phyloP scores from a whole-genome alignment of 2,329 filamentous ascomycete genomes.

The Periconia macrospinosa region DNA sequence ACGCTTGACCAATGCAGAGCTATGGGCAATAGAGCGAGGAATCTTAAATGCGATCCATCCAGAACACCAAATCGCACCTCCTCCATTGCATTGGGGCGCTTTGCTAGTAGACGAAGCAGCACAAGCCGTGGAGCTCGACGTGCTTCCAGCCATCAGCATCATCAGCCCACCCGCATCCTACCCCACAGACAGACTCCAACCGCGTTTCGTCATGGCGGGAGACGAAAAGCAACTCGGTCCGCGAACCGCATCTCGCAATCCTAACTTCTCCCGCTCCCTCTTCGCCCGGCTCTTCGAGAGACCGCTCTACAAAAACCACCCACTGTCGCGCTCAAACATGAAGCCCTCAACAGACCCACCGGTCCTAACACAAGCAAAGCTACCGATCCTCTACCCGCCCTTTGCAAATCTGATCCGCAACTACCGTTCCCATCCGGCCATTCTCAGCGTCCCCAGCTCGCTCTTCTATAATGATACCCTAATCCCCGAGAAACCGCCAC shows the following conservation, averaged over 20 bases:
- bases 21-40: slow-evolving; percentile 41
- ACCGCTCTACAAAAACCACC: slow-evolving; percentile 45
- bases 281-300: slow-evolving; percentile 47
- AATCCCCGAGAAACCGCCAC: slow-evolving; percentile 38
- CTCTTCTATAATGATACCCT: slow-evolving; percentile 51
- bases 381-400: slow-evolving; percentile 47
- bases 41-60: slow-evolving; percentile 36
- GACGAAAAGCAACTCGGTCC: slow-evolving; percentile 51
- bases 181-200: slow-evolving; percentile 22
- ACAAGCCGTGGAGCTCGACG: slow-evolving; percentile 49
- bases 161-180: slow-evolving; percentile 39
- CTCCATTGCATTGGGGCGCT: slow-evolving; percentile 46
- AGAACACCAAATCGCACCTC: slow-evolving; percentile 8
- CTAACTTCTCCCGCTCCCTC: slow-evolving; percentile 40
- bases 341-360: slow-evolving; percentile 25
- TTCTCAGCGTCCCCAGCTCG: slow-evolving; percentile 45
- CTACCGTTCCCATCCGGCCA: slow-evolving; percentile 52
- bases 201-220: slow-evolving; percentile 50
- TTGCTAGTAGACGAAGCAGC: slow-evolving; percentile 51
- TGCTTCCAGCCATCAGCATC: slow-evolving; percentile 45
- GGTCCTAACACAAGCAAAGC: slow-evolving; percentile 34
- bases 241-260: slow-evolving; percentile 38
- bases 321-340: slow-evolving; percentile 40
- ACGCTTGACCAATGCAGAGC: slow-evolving; percentile 47
- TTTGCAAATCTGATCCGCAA: slow-evolving; percentile 51